Percentiles rank a stretch among this genome's conserved stretches.
Conservation (phyloP, 2,329 filamentous ascomycete genomes). For the Colletotrichum musicola region DNA sequence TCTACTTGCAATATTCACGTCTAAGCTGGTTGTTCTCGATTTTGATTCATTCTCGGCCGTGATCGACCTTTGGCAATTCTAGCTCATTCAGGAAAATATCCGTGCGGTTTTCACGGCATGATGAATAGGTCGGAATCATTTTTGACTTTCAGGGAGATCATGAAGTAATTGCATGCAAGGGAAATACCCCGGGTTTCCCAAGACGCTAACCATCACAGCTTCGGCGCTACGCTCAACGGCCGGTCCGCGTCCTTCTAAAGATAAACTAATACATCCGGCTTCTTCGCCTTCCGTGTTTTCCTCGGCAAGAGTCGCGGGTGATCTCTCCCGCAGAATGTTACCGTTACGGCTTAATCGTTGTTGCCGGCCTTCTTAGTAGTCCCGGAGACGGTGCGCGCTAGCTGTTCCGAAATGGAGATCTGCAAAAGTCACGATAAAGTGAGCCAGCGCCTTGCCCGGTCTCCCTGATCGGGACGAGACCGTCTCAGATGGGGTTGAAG, state of each 20-base stretch:
- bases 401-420: conserved; percentile 11
- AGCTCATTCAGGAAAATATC: too few relatives aligned
- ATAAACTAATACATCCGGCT: conserved; percentile 3
- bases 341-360: not conserved
- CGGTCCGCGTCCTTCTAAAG: not conserved
- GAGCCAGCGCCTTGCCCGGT: not conserved
- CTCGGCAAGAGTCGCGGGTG: not conserved
- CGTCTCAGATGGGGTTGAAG: not conserved
- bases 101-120: too few relatives aligned
- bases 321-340: not conserved
- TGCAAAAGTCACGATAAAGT: conserved; percentile 9
- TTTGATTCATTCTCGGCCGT: too few relatives aligned
- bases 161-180: not conserved
- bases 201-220: not conserved
- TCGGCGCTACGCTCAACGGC: conserved; percentile 5
- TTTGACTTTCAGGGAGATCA: too few relatives aligned
- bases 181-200: conserved; percentile 7
- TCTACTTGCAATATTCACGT: too few relatives aligned
- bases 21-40: too few relatives aligned
- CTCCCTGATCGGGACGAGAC: not conserved
- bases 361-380: not conserved
- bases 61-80: too few relatives aligned
- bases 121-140: too few relatives aligned
- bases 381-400: not conserved
- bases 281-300: not conserved